Conservation (phyloP, 2,329 filamentous ascomycete species). For the Magnaporthiopsis rhizophila region DNA sequence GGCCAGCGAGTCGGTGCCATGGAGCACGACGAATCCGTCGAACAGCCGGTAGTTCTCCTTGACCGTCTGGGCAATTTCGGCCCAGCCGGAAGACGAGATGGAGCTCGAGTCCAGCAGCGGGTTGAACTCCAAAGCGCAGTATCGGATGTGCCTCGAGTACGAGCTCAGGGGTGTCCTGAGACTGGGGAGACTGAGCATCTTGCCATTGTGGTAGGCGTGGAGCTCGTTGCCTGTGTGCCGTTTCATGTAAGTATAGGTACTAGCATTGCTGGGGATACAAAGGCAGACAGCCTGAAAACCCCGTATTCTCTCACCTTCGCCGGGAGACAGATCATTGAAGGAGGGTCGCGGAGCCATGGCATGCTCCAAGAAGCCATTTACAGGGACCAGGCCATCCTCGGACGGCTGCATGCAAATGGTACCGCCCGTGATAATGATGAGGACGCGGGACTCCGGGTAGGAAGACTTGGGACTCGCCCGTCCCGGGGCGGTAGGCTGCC, state of each 20-base stretch:
- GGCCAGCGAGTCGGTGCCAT: constrained; percentile 82
- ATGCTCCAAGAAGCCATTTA: constrained; percentile 69
- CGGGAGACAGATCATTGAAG: constrained; percentile 68
- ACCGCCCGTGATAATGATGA: constrained; percentile 85
- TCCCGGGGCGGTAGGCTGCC: constrained; percentile 2
- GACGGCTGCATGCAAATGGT: constrained; percentile 89
- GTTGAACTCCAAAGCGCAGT: constrained; percentile 76
- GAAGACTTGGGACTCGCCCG: constrained; percentile 9
- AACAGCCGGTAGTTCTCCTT: constrained; percentile 80
- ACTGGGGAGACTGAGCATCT: constrained; percentile 49
- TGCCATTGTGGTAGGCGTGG: constrained; percentile 42
- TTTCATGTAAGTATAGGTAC: background rate
- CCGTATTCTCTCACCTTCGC: background rate
- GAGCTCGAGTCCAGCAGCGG: constrained; percentile 83
- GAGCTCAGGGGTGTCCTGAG: constrained; percentile 73
- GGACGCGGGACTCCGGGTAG: constrained; percentile 67
- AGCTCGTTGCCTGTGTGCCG: constrained; percentile 31
- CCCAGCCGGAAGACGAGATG: constrained; percentile 80
- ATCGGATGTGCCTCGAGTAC: constrained; percentile 74
- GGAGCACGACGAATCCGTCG: constrained; percentile 84
- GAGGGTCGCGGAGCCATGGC: constrained; percentile 75
- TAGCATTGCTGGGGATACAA: too few relatives aligned
- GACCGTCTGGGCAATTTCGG: constrained; percentile 72
- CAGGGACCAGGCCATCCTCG: constrained; percentile 70
- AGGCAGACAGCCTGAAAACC: background rate